phyloP scores from a whole-genome alignment of 371 early-diverging fungal species.

The Mortierella polycephala region DNA sequence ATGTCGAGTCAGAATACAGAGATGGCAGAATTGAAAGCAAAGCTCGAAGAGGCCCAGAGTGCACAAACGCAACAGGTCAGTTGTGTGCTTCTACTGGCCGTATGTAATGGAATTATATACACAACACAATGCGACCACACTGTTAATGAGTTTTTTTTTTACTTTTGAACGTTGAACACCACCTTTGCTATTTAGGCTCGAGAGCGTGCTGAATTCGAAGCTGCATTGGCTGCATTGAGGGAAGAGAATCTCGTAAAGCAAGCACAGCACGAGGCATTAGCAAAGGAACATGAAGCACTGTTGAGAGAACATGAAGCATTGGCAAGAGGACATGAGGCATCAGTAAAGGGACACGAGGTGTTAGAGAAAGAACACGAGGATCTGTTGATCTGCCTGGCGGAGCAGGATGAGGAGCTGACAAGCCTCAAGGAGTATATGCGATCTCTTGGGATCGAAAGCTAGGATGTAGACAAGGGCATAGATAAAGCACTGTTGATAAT shows the following conservation, averaged over 20 bases:
- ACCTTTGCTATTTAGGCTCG: conserved; percentile 7
- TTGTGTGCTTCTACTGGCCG: background rate
- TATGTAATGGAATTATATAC: background rate
- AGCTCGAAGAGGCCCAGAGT: conserved; percentile 25
- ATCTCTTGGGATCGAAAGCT: conserved; percentile 12
- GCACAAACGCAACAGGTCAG: conserved; percentile 22
- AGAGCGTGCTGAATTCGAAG: conserved; percentile 28
- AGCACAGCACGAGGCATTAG: conserved; percentile 60
- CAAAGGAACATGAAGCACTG: conserved; percentile 73
- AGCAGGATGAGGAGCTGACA: conserved; percentile 56
- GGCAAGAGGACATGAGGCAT: background rate
- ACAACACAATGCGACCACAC: background rate
- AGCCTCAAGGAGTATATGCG: conserved; percentile 31
- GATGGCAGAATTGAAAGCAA: conserved; percentile 41
- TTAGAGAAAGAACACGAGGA: conserved; percentile 93
- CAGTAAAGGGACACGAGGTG: conserved; percentile 33
- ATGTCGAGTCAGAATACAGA: conserved; percentile 48
- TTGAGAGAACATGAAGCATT: no score
- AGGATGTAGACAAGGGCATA: background rate
- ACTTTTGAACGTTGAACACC: background rate
- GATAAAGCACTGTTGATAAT: no score
- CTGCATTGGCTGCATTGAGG: conserved; percentile 53
- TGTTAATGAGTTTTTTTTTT: background rate
- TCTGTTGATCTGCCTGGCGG: conserved; percentile 83
- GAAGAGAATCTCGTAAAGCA: conserved; percentile 53